phyloP scores from a whole-genome alignment of 2,329 filamentous ascomycete species.

The Aureobasidium sp. region DNA sequence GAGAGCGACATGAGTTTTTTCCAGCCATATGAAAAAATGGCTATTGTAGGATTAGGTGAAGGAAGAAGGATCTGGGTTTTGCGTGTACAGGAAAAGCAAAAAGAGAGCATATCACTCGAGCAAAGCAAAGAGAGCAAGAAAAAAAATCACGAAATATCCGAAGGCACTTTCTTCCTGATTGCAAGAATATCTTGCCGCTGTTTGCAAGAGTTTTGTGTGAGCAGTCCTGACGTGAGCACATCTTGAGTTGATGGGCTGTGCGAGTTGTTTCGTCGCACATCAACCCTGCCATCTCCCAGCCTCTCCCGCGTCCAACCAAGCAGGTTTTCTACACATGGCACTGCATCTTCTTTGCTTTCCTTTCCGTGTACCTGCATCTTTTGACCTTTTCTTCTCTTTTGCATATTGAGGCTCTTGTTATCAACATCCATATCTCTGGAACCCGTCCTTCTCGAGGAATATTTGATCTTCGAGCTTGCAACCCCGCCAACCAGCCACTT shows the following conservation, averaged over 20 bases:
- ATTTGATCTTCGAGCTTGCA: background rate
- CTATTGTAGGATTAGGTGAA: constrained; percentile 3
- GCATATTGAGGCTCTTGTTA: background rate
- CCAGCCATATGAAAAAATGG: background rate
- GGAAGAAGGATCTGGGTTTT: background rate
- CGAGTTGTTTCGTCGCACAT: background rate
- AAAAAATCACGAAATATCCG: background rate
- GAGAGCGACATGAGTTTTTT: background rate
- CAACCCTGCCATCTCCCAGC: constrained; percentile 9
- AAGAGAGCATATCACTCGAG: background rate
- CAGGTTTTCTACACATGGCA: background rate
- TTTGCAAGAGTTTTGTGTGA: background rate
- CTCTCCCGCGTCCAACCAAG: constrained; percentile 1
- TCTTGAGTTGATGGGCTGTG: background rate
- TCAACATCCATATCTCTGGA: background rate
- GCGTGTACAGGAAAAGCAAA: constrained; percentile 1
- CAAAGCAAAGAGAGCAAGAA: background rate
- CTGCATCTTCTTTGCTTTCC: background rate
- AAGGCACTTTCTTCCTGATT: background rate
- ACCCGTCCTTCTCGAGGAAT: background rate
- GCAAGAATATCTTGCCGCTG: background rate
- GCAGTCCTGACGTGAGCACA: background rate
- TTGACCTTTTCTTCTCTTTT: background rate
- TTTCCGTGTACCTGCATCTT: constrained; percentile 3
- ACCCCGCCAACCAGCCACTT: constrained; percentile 6